Conservation (phyloP, 2,329 filamentous ascomycete genomes). For the Seiridium unicorne region DNA sequence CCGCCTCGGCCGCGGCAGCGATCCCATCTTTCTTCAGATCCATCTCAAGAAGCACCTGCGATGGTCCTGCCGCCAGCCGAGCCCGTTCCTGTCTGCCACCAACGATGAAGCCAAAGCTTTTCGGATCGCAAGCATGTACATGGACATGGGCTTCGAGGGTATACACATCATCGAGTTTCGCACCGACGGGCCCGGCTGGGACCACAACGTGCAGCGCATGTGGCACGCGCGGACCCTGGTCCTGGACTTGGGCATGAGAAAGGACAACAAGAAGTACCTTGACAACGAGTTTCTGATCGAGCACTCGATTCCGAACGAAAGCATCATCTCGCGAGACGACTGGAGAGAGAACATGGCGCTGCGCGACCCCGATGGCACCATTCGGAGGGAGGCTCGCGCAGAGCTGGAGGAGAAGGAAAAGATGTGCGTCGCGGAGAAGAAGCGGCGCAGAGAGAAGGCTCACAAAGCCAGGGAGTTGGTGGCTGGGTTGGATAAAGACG, state of each 20-base stretch:
- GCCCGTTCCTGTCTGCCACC: constrained; percentile 10
- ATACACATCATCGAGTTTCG: constrained; percentile 11
- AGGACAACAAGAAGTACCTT: background rate
- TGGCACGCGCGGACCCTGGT: constrained; percentile 6
- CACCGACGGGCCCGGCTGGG: constrained; percentile 9
- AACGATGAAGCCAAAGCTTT: background rate
- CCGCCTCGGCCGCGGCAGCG: background rate
- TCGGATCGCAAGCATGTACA: background rate
- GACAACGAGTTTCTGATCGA: background rate
- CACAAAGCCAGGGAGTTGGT: too few species aligned
- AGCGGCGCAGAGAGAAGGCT: background rate
- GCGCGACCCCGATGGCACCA: background rate
- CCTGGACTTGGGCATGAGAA: background rate
- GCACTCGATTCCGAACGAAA: background rate
- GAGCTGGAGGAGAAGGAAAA: background rate
- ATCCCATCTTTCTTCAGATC: constrained; percentile 6
- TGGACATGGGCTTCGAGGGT: background rate
- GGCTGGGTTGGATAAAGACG: too few species aligned
- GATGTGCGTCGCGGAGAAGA: background rate
- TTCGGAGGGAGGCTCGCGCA: background rate
- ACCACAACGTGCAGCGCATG: constrained; percentile 9
- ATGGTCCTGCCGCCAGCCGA: constrained; percentile 5
- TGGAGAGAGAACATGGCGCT: background rate
- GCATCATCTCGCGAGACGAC: background rate
- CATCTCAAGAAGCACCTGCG: constrained; percentile 4